phyloP scores from a whole-genome alignment of 208 protist species.

The Crithidia bombi region DNA sequence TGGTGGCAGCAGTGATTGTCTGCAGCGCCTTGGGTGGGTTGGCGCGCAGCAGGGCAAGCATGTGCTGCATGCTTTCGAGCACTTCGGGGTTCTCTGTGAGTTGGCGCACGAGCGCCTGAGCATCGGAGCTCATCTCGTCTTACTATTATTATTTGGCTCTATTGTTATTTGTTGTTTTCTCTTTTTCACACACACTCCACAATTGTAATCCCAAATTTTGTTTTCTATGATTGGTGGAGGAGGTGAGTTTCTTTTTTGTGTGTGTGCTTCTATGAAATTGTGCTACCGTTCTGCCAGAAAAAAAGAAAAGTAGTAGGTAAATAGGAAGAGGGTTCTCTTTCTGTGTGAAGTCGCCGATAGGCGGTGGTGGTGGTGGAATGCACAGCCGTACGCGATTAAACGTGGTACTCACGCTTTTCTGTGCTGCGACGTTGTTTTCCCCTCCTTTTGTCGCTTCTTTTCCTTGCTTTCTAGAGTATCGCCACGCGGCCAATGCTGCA shows the following conservation, averaged over 20 bases:
- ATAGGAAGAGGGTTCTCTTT: neutral
- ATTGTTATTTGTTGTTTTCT: neutral
- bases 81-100: slow-evolving; percentile 69
- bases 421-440: too few relatives aligned
- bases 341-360: too few relatives aligned
- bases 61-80: slow-evolving; percentile 61
- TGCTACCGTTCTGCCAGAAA: neutral
- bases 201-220: too few relatives aligned
- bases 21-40: slow-evolving; percentile 10
- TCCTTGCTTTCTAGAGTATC: too few relatives aligned
- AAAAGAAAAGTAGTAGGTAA: neutral
- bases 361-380: too few relatives aligned
- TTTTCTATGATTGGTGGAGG: too few relatives aligned
- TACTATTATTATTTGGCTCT: neutral
- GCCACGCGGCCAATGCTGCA: too few relatives aligned
- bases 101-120: slow-evolving; percentile 67
- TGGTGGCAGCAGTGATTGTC: neutral
- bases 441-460: too few relatives aligned
- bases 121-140: slow-evolving; percentile 49
- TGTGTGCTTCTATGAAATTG: neutral
- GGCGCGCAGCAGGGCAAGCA: slow-evolving; percentile 49
- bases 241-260: too few relatives aligned
- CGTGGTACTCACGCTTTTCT: too few relatives aligned
- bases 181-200: too few relatives aligned
- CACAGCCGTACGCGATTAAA: too few relatives aligned